A percentile compares a stretch with the other conserved stretches of the same genome.
Evolutionary conservation across 352 stramenopile species (phyloP).

Genomic region (Bremia lactucae): DNA sequence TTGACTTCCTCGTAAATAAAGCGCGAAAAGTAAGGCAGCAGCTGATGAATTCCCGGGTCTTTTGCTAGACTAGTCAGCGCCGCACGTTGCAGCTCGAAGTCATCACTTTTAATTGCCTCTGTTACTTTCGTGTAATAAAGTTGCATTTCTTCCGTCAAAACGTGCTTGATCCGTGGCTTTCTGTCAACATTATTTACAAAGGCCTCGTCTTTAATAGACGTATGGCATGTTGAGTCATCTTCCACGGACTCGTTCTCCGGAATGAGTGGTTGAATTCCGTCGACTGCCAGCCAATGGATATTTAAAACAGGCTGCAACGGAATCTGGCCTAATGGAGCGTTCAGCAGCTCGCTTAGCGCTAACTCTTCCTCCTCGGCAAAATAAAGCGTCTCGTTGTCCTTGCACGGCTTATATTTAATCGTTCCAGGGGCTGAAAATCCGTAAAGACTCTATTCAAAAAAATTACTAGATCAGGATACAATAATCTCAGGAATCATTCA

Average conservation of each 20-base stretch:
- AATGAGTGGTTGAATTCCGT: slow-evolving; percentile 73
- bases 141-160: slow-evolving; percentile 85
- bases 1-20: slow-evolving; percentile 86
- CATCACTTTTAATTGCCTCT: slow-evolving; percentile 65
- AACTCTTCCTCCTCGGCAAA: slow-evolving; percentile 71
- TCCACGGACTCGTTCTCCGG: slow-evolving; percentile 76
- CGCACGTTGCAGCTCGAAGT: slow-evolving; percentile 60
- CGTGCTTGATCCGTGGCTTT: slow-evolving; percentile 77
- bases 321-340: slow-evolving; percentile 60
- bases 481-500: too few relatives aligned
- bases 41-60: slow-evolving; percentile 83
- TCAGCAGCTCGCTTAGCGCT: slow-evolving; percentile 55
- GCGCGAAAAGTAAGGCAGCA: slow-evolving; percentile 83
- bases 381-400: slow-evolving; percentile 49
- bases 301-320: slow-evolving; percentile 62
- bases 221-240: slow-evolving; percentile 53
- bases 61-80: slow-evolving; percentile 66
- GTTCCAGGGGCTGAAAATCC: slow-evolving; percentile 48
- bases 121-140: slow-evolving; percentile 85
- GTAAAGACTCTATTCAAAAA: slow-evolving; percentile 43
- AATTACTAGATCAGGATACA: neutral
- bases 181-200: slow-evolving; percentile 59
- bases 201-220: slow-evolving; percentile 66
- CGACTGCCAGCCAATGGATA: slow-evolving; percentile 76
- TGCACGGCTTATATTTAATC: slow-evolving; percentile 47